Evolutionary conservation across 2,329 filamentous ascomycete species (phyloP).

Genomic region (Calonectria fujianensis): DNA sequence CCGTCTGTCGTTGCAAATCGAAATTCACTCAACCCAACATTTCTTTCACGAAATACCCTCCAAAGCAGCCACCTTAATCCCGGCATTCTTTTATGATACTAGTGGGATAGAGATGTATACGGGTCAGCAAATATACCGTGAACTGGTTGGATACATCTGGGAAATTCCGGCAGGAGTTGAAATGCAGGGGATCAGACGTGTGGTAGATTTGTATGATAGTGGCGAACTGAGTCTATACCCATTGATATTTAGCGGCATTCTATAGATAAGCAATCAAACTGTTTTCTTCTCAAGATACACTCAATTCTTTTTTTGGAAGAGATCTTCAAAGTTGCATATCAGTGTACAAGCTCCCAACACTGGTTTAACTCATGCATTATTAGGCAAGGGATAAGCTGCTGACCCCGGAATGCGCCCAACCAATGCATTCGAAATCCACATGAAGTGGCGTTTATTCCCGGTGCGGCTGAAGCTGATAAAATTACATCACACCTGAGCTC

Average conservation of each 20-base stretch:
- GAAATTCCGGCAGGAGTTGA: neutral
- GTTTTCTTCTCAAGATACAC: neutral
- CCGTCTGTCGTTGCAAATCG: neutral
- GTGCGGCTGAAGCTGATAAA: neutral
- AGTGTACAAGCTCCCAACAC: neutral
- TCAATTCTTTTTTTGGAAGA: neutral
- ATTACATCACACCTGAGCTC: neutral
- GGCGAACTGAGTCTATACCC: neutral
- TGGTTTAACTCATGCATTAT: neutral
- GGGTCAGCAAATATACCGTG: neutral
- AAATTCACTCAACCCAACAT: neutral
- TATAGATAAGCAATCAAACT: neutral
- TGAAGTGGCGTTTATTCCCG: neutral
- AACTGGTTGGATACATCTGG: neutral
- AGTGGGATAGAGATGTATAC: neutral
- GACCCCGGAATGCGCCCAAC: neutral
- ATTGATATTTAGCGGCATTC: neutral
- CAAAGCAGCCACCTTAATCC: neutral
- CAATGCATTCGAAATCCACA: neutral
- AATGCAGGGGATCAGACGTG: neutral
- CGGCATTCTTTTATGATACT: neutral
- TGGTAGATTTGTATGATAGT: neutral
- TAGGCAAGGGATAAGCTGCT: neutral
- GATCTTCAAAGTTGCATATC: neutral
- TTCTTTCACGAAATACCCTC: neutral